These are phyloP conservation scores for Polyplosphaeria fusca DNA, from an alignment of 495 filamentous ascomycete genomes.

Conservation along the genomic window DNA sequence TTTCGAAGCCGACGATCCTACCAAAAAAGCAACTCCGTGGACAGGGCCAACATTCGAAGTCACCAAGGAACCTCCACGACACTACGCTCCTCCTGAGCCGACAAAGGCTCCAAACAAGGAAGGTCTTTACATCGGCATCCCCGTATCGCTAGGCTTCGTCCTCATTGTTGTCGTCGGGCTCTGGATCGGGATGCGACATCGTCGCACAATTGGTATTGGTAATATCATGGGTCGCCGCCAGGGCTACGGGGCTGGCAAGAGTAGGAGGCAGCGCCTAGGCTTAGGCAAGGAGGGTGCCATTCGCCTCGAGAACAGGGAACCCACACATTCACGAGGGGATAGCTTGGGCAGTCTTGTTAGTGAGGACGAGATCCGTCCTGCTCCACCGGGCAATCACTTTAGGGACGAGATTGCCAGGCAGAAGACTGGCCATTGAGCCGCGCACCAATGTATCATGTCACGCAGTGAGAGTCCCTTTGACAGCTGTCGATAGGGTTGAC, in stretches of 20 bases:
- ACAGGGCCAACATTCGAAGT: slow-evolving; percentile 29
- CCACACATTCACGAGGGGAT: slow-evolving; percentile 14
- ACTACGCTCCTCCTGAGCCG: slow-evolving; percentile 21
- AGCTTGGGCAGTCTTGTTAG: slow-evolving; percentile 33
- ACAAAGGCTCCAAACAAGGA: slow-evolving; percentile 26
- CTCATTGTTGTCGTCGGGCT: slow-evolving; percentile 29
- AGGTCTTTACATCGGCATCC: slow-evolving; percentile 33
- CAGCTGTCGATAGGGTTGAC: too few relatives aligned
- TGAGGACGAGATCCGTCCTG: slow-evolving; percentile 28
- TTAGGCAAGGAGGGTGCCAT: slow-evolving; percentile 37
- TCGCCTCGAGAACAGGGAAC: slow-evolving; percentile 22
- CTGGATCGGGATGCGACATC: slow-evolving; percentile 35
- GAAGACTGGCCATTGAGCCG: slow-evolving; percentile 31
- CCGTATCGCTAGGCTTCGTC: slow-evolving; percentile 31
- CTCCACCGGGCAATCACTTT: slow-evolving; percentile 28
- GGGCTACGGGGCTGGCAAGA: slow-evolving; percentile 33
- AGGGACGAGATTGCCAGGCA: slow-evolving; percentile 31
- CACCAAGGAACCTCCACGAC: slow-evolving; percentile 23
- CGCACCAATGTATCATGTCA: too few relatives aligned
- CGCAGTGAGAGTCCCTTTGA: too few relatives aligned
- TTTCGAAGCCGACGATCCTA: slow-evolving; percentile 10
- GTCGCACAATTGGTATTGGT: slow-evolving; percentile 35
- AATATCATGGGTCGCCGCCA: slow-evolving; percentile 33
- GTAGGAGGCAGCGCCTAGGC: slow-evolving; percentile 29
- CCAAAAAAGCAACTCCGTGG: slow-evolving; percentile 6